Base-by-base conservation (phyloP, 768 basidiomycete genomes). In the Hysterangium stoloniferum region DNA sequence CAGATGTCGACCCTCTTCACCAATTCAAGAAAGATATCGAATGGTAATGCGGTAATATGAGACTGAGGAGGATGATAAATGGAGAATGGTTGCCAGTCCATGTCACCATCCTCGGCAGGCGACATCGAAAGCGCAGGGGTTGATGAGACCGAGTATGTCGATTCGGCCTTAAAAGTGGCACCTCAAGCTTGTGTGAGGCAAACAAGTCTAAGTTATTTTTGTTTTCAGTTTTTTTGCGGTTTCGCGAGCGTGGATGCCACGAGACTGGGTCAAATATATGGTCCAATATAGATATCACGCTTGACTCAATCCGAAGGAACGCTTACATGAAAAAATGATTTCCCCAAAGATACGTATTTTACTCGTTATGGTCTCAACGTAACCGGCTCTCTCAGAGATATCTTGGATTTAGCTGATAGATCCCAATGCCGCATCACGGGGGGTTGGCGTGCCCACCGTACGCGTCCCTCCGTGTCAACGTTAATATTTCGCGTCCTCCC, bases 221-320 rank as follows among this genome's bases (percentile, higher is more conserved):
- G n/a, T n/a, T n/a, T 19, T 50, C 38, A 32, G 49, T 50, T 42
- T 27, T 51, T 27, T 25, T 48, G 27, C 25, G 35, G 31, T 41
- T 31, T 27, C 12, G 44, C n/a, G 48, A 51, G 49, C 49, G 43
- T 51, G 38, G 29, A 51, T 42, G 49, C 49, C 49, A 51, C 49
- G 49, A 51, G 49, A 42, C 40, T 11, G 6, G 24, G 38, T 40
- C 37, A 41, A 43, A 41, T 41, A 51, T 41, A 48, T 50, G 43
- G 40, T 17, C 48, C 19, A 17, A 25, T 8, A 45, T 24, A 45
- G 24, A 19, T 45, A 31, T 33, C n/a, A n/a, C n/a, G n/a, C n/a
- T n/a, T n/a, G n/a, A n/a, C n/a, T n/a, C n/a, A n/a, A n/a, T n/a
- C n/a, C n/a, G n/a, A n/a, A n/a, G n/a, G n/a, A n/a, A n/a, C n/a